Evolutionary conservation across 1,139 yeast species (phyloP).

Genomic region (Debaryomyces subglobosus): DNA sequence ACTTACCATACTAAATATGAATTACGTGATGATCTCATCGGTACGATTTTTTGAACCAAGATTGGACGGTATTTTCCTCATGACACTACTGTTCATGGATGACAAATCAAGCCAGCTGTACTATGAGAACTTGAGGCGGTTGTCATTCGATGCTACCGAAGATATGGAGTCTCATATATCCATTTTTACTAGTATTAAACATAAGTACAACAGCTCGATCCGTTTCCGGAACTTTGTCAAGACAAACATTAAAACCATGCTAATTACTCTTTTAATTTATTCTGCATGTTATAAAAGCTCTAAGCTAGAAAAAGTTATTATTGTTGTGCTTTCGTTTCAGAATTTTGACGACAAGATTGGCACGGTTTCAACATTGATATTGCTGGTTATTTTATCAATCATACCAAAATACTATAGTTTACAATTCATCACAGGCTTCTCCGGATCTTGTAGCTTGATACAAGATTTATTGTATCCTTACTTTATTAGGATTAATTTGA

Average conservation of each 20-base stretch:
- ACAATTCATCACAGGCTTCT: conserved; percentile 43
- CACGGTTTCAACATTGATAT: conserved; percentile 41
- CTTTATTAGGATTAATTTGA: conserved; percentile 51
- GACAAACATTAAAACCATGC: conserved; percentile 24
- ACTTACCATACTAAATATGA: conserved; percentile 41
- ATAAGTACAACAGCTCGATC: conserved; percentile 16
- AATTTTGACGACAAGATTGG: conserved; percentile 52
- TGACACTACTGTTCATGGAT: conserved; percentile 46
- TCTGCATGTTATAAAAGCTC: conserved; percentile 34
- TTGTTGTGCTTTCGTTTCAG: conserved; percentile 47
- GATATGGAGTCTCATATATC: background rate
- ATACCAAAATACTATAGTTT: conserved; percentile 38
- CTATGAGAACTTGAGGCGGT: conserved; percentile 17
- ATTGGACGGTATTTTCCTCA: conserved; percentile 43
- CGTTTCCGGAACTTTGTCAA: conserved; percentile 19
- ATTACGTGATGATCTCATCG: conserved; percentile 45
- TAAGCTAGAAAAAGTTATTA: conserved; percentile 40
- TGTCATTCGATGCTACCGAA: conserved; percentile 11
- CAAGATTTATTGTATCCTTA: conserved; percentile 56
- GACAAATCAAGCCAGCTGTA: conserved; percentile 14
- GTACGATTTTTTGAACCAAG: conserved; percentile 40
- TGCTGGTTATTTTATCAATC: conserved; percentile 36
- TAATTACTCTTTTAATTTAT: conserved; percentile 22
- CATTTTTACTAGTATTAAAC: conserved; percentile 7
- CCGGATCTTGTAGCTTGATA: conserved; percentile 49